Evolutionary conservation across 495 filamentous ascomycete species (phyloP).

Genomic region (Neurospora sp.): DNA sequence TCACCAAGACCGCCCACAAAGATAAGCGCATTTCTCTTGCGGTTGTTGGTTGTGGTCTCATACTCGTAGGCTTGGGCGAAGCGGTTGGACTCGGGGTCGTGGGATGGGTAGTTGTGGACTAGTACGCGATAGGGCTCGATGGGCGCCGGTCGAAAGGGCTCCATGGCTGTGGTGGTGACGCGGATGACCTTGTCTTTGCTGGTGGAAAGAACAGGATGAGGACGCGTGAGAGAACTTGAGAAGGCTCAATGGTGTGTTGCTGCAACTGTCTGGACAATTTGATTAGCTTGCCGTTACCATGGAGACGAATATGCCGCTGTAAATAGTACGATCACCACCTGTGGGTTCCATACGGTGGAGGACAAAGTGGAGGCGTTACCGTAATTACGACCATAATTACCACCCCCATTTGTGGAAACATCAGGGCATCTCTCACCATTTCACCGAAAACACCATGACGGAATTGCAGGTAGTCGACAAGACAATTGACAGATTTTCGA

Average conservation of each 20-base stretch:
- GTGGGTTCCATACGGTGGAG: not conserved
- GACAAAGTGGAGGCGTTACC: not conserved
- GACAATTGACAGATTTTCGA: not conserved
- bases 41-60: slow-evolving; percentile 9
- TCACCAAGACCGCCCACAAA: slow-evolving; percentile 82
- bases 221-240: not conserved
- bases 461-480: not conserved
- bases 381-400: not conserved
- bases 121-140: not conserved
- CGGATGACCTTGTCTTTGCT: not conserved
- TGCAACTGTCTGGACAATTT: not conserved
- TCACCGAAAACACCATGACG: not conserved
- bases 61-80: not conserved
- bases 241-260: not conserved
- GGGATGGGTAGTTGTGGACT: not conserved
- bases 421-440: not conserved
- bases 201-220: not conserved
- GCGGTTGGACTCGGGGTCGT: not conserved
- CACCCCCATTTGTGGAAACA: not conserved
- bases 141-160: not conserved
- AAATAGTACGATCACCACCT: not conserved
- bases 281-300: not conserved
- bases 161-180: not conserved
- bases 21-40: slow-evolving; percentile 52
- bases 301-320: not conserved